A percentile compares a stretch with the other conserved stretches of the same genome.
Evolutionary conservation across 2,329 filamentous ascomycete species (phyloP).

Genomic region (Neonectria magnoliae): DNA sequence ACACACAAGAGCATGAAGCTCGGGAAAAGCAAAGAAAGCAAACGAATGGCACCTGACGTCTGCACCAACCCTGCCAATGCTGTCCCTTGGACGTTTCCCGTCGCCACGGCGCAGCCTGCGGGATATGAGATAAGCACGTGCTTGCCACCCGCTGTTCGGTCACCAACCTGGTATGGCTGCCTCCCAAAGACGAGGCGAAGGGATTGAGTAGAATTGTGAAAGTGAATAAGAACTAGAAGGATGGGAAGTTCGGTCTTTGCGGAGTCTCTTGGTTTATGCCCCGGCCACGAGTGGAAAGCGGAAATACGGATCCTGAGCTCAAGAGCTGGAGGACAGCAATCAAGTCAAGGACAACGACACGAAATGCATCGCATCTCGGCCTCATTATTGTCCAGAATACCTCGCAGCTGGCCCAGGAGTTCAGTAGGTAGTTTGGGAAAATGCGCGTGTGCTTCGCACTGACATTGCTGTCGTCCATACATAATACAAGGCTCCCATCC

Average conservation of each 20-base stretch:
- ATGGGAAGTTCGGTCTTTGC: not conserved
- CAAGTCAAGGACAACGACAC: not conserved
- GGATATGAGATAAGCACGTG: constrained; percentile 30
- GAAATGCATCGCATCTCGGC: not conserved
- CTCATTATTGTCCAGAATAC: not conserved
- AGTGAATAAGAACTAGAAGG: not conserved
- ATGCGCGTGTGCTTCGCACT: not conserved
- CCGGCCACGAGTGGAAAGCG: not conserved
- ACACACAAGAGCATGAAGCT: not conserved
- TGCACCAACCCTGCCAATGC: constrained; percentile 16
- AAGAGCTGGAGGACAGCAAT: not conserved
- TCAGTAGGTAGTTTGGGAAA: constrained; percentile 5
- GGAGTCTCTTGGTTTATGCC: not conserved
- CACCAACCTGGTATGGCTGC: not conserved
- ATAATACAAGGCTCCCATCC: not conserved
- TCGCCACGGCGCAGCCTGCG: constrained; percentile 7
- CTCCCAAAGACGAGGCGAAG: not conserved
- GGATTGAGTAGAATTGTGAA: not conserved
- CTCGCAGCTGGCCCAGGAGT: not conserved
- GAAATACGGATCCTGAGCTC: not conserved
- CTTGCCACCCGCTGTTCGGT: not conserved
- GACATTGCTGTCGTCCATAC: not conserved
- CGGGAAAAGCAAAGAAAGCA: constrained; percentile 10
- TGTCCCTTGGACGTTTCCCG: constrained; percentile 1
- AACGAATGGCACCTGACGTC: constrained; percentile 18